Evolutionary conservation across 192 early-diverging fungal species (phyloP).

Genomic region (Spizellomyces punctatus): DNA sequence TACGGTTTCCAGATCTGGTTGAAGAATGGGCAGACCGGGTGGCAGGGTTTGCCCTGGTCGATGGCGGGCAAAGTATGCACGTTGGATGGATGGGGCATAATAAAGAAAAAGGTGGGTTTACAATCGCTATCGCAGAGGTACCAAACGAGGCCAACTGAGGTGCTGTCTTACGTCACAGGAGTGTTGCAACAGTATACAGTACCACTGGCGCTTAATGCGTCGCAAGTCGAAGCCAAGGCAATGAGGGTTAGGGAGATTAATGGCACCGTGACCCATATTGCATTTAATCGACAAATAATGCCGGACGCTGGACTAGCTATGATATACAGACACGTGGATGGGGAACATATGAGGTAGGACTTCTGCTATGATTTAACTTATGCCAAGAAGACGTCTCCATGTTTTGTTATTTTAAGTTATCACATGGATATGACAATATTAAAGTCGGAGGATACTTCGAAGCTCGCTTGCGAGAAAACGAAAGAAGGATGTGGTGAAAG

Average conservation of each 20-base stretch:
- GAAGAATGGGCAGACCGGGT: constrained; percentile 1
- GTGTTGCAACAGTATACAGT: background rate
- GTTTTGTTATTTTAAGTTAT: too few species aligned
- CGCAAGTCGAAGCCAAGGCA: background rate
- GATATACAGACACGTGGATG: constrained; percentile 3
- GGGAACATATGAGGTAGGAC: constrained; percentile 17
- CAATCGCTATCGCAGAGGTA: background rate
- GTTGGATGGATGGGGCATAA: constrained; percentile 8
- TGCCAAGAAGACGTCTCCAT: too few species aligned
- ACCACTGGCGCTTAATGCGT: background rate
- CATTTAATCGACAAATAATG: constrained; percentile 9
- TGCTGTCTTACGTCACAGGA: background rate
- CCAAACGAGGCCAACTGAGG: background rate
- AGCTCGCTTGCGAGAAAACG: too few species aligned
- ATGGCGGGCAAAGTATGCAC: constrained; percentile 1
- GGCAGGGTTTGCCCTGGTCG: constrained; percentile 20
- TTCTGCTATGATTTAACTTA: background rate
- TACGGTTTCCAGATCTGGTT: constrained; percentile 5
- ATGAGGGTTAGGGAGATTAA: background rate
- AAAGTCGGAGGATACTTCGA: too few species aligned
- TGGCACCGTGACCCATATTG: constrained; percentile 12
- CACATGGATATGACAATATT: too few species aligned
- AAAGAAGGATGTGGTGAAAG: too few species aligned
- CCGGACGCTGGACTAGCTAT: background rate
- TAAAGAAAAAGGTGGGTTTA: background rate